These are phyloP conservation scores for Zygoascus hellenicus DNA, from an alignment of 1,139 yeast species.

Conservation along the genomic window DNA sequence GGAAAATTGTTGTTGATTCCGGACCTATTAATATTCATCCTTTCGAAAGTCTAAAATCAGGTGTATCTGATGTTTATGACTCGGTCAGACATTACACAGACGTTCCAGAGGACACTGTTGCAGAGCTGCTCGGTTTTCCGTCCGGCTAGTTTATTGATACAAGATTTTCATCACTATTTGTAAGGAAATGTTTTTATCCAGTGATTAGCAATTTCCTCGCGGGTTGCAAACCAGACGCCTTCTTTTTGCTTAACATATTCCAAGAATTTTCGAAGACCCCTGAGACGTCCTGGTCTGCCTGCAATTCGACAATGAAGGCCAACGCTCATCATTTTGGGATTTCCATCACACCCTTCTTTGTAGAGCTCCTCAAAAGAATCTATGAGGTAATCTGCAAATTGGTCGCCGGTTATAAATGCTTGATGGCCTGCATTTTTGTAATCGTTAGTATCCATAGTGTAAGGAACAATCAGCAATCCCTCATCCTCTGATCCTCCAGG, in stretches of 20 bases:
- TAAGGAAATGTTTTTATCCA: constrained; percentile 29
- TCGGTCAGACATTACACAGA: neutral
- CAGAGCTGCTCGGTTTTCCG: neutral
- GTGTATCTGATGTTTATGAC: neutral
- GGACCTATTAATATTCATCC: neutral
- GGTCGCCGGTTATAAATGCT: constrained; percentile 23
- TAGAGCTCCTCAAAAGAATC: constrained; percentile 37
- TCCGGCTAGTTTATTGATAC: neutral
- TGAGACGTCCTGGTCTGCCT: constrained; percentile 37
- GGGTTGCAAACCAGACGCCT: constrained; percentile 37
- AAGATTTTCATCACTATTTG: neutral
- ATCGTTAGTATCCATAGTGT: constrained; percentile 34
- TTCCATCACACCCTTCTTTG: constrained; percentile 31
- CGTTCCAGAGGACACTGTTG: neutral
- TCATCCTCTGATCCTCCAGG: constrained; percentile 30
- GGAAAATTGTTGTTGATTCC: neutral
- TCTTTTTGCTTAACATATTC: constrained; percentile 33
- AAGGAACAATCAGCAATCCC: constrained; percentile 36
- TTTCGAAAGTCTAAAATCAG: neutral
- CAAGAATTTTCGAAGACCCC: constrained; percentile 35
- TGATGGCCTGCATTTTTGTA: constrained; percentile 31
- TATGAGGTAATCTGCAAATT: constrained; percentile 28
- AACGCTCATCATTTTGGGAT: constrained; percentile 35
- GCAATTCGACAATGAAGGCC: constrained; percentile 37
- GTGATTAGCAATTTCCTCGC: constrained; percentile 36